phyloP scores from a whole-genome alignment of 257 asterid genomes.

The Solanum bulbocastanum region DNA sequence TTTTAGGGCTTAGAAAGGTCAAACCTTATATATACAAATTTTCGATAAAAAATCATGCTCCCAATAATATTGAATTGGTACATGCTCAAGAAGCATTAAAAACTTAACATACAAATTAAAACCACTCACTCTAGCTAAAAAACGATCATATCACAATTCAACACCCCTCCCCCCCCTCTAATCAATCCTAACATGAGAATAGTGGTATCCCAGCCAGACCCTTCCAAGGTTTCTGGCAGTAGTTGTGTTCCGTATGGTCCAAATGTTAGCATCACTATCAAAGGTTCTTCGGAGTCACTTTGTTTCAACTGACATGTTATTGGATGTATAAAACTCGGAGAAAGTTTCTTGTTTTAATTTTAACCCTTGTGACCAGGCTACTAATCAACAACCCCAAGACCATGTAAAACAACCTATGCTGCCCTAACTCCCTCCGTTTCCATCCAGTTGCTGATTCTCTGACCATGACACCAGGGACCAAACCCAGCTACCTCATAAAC shows the following conservation, averaged over 20 bases:
- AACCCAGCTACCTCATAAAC: background rate
- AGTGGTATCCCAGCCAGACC: background rate
- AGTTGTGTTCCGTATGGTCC: background rate
- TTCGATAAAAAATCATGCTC: background rate
- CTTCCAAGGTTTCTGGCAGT: background rate
- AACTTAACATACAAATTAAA: background rate
- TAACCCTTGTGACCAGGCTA: background rate
- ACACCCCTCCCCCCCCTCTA: background rate
- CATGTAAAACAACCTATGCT: background rate
- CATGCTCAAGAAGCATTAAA: background rate
- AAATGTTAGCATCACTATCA: background rate
- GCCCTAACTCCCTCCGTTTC: background rate
- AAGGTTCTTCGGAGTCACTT: background rate
- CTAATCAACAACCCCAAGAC: background rate
- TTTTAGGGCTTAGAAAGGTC: background rate
- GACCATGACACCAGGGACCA: background rate
- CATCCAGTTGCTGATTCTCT: background rate
- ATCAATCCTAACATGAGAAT: background rate
- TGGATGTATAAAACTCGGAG: background rate
- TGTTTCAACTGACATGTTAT: background rate
- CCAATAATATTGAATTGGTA: background rate
- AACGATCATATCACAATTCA: background rate
- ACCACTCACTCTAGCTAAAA: background rate
- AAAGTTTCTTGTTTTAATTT: background rate
- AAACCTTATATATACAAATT: background rate